phyloP scores from a whole-genome alignment of 2,329 filamentous ascomycete genomes.

The Curvularia spicifera region DNA sequence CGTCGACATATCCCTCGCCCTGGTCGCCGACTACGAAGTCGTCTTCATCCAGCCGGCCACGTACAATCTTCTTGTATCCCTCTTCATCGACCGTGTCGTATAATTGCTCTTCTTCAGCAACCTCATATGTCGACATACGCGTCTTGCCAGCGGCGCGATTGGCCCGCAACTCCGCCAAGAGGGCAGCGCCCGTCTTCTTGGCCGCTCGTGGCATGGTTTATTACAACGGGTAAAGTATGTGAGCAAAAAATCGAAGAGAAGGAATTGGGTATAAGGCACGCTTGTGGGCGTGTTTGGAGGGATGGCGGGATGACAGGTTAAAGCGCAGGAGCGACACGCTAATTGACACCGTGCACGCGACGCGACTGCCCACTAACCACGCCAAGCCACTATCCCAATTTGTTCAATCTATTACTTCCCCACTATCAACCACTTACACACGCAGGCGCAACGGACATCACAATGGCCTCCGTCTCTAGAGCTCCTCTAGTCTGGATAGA shows the following conservation, averaged over 20 bases:
- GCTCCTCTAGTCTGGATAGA: constrained; percentile 88
- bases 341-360: constrained; percentile 28
- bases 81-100: constrained; percentile 98
- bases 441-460: constrained; percentile 8
- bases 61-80: constrained; percentile 94
- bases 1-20: constrained; percentile 94
- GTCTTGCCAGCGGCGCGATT: constrained; percentile 91
- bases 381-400: constrained; percentile 17
- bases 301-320: constrained; percentile 30
- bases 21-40: constrained; percentile 99
- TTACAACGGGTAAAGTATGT: constrained; percentile 22
- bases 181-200: constrained; percentile 27
- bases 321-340: constrained; percentile 27
- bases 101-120: constrained; percentile 80
- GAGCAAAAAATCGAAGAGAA: constrained; percentile 24
- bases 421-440: constrained; percentile 8
- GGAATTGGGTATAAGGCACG: constrained; percentile 21
- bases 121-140: constrained; percentile 82
- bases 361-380: constrained; percentile 21
- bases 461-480: constrained; percentile 60
- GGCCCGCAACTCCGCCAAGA: constrained; percentile 77
- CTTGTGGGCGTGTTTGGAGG: constrained; percentile 31
- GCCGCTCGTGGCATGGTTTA: constrained; percentile 46
- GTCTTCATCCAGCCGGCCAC: constrained; percentile 85
- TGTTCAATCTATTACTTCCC: constrained; percentile 12